A percentile compares a stretch with the other conserved stretches of the same genome.
Conservation (phyloP, 192 early-diverging fungal genomes). For the Podila epigama region DNA sequence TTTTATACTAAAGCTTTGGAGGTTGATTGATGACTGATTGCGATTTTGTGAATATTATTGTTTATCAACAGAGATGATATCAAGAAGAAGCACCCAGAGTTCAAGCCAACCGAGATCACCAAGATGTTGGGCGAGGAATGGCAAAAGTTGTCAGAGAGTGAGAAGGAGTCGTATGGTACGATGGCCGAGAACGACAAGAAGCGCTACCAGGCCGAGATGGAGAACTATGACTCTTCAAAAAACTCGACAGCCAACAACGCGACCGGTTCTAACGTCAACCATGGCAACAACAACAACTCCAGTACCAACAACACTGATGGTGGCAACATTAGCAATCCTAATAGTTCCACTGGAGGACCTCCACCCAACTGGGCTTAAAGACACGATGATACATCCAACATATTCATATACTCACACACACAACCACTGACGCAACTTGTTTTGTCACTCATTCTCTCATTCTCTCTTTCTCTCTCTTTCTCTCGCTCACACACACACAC, state of each 20-base stretch:
- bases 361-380: too few species aligned
- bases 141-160: conserved; percentile 48
- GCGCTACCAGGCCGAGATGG: conserved; percentile 46
- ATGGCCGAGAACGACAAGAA: conserved; percentile 53
- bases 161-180: conserved; percentile 46
- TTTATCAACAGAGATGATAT: conserved; percentile 38
- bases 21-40: too few species aligned
- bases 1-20: too few species aligned
- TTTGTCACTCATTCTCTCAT: too few species aligned
- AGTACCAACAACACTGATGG: neutral
- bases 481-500: neutral
- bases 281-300: neutral
- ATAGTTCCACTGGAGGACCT: too few species aligned
- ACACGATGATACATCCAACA: too few species aligned
- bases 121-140: conserved; percentile 52
- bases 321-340: neutral
- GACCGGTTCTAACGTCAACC: neutral
- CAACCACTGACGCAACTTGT: too few species aligned
- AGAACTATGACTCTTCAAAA: conserved; percentile 5
- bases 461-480: neutral
- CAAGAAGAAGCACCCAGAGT: conserved; percentile 50
- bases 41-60: neutral
- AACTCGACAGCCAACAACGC: neutral
- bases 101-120: conserved; percentile 49
- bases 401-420: too few species aligned